Base-by-base conservation (phyloP, 1,284 basidiomycete genomes). In the Tilletiopsis washingtonensis region DNA sequence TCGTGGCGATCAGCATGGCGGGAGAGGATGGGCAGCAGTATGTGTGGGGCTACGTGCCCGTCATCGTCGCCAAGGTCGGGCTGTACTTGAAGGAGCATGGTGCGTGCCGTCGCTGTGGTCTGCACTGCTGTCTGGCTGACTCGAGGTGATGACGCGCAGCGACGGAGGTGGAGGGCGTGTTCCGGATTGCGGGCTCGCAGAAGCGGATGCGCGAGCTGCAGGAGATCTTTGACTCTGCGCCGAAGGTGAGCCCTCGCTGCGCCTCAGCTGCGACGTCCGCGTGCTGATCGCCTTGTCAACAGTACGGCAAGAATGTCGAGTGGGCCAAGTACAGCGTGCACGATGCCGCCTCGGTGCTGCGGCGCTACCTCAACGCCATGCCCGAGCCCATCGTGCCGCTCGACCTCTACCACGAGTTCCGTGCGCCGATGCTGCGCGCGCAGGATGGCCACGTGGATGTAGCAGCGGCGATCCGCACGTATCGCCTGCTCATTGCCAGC, bases 191-290 rank as follows among this genome's bases (percentile, higher is more conserved):
- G 4, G 71, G 71, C 6, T 97, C 51, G 87, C 85, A 82, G 59
- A 94, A 89, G 75, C 84, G 93, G 40, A 98, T 96, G 88, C 84
- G 88, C 49, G 91, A 96, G 42, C 80, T 98, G 15, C 93, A 97
- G 73, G 82, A 84, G 5, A 78, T 83, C 19, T 98, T 98, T 67
- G 91, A 98, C 72, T 76, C 81, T 26, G 86, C 88, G 19, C 90
- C 91, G 53, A 80, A 26, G 7, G 24, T 21, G 14, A 19, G 20
- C 23, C 14, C 14, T 42, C 40, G 40, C 23, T 21, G 26, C 36
- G n/a, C n/a, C n/a, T 29, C 15, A 5, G 14, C 19, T 25, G 36
- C 40, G 11, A 29, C 20, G 17, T 11, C 25, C 21, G 17, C 4
- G 12, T 27, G 21, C 15, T 34, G 3, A 40, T 20, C 12, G 36